Conservation (phyloP, 2,329 filamentous ascomycete species). For the Fusarium dlaminii region DNA sequence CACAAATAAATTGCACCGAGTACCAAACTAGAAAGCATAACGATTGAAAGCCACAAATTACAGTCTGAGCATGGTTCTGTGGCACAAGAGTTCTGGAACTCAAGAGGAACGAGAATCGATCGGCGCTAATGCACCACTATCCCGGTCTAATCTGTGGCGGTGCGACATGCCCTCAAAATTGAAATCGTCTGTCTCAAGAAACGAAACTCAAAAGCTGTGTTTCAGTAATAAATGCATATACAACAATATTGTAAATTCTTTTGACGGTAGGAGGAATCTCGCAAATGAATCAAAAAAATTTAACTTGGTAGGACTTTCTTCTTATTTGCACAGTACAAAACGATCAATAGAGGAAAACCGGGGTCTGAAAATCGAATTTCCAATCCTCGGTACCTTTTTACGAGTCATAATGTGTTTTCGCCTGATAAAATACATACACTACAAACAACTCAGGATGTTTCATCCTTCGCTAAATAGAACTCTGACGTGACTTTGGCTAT, state of each 20-base stretch:
- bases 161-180: constrained; percentile 38
- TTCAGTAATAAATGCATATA: not conserved
- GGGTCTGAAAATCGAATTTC: not conserved
- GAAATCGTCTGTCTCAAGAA: constrained; percentile 7
- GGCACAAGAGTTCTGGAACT: constrained; percentile 40
- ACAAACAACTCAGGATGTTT: not conserved
- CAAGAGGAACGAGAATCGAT: constrained; percentile 39
- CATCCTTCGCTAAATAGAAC: too few species aligned
- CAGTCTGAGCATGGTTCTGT: constrained; percentile 5
- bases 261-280: not conserved
- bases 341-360: not conserved
- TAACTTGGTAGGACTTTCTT: too few species aligned
- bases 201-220: not conserved
- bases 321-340: not conserved
- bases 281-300: not conserved
- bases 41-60: not conserved
- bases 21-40: not conserved
- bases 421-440: not conserved
- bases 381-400: not conserved
- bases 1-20: not conserved
- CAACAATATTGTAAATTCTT: too few species aligned
- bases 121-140: constrained; percentile 49
- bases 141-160: constrained; percentile 47
- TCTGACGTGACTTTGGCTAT: too few species aligned
- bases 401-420: not conserved